Conservation (phyloP, 192 early-diverging fungal genomes). For the Mortierella alpina region DNA sequence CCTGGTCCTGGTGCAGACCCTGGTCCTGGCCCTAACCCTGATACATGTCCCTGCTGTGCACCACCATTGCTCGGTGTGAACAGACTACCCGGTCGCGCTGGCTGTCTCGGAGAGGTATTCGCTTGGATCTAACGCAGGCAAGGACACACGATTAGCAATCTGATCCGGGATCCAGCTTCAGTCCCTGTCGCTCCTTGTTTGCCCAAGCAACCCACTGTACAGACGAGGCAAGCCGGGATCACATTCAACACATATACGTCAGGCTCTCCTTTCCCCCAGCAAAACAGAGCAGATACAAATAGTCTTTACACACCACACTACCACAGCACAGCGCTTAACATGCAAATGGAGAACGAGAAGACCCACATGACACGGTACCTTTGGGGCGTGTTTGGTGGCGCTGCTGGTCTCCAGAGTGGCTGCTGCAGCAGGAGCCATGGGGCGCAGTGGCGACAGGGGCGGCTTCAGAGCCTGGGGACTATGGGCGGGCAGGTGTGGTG, state of each 20-base stretch:
- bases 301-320: no score
- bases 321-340: no score
- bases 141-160: background rate
- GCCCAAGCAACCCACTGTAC: no score
- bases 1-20: background rate
- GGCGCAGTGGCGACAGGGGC: constrained; percentile 9
- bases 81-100: constrained; percentile 4
- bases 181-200: background rate
- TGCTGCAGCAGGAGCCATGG: background rate
- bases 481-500: background rate
- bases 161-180: background rate
- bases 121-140: background rate
- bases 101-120: constrained; percentile 13
- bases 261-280: no score
- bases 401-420: constrained; percentile 7
- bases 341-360: no score
- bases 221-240: no score
- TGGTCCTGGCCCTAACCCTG: background rate
- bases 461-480: constrained; percentile 10
- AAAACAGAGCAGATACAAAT: no score
- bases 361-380: background rate
- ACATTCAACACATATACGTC: no score
- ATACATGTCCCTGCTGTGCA: constrained; percentile 3
- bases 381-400: constrained; percentile 2
- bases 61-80: background rate